Evolutionary conservation across 73 alveolate genomes (phyloP), one percentile per base, ranked within the genome.

Genomic region (Stentor coeruleus): DNA sequence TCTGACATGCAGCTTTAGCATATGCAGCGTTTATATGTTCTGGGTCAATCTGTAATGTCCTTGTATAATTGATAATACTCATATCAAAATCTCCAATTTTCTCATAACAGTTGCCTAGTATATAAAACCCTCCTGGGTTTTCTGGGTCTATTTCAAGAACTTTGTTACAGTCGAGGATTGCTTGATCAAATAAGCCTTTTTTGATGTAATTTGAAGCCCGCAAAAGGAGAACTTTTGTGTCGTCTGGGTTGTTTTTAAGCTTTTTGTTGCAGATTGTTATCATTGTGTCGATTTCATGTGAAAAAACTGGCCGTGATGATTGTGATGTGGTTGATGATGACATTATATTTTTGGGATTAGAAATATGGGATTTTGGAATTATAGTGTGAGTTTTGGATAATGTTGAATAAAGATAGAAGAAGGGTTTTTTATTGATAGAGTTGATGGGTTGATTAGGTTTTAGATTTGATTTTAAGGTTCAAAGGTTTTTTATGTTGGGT

Each of bases 1-100:
- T 97, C 79, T 91, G 91, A 30, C 97, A 90, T 4, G 99, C 98
- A 33, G 98, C 99, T 55, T 98, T 85, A 2, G 96, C 96, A 87
- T 84, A 97, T 57, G 96, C 96, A 3, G 99, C 99, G 86, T 95
- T 97, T 30, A 96, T 91, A 85, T 96, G 98, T 59, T 90, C 88
- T 14, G 97, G 99, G 39, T 96, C 99, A 36, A 95, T 74, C 80
- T 90, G 94, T 15, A 96, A 81, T 3, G 96, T 95, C 57, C 89
- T 89, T 20, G 99, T 83, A 59, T 91, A 95, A 82, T 93, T 96
- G 39, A 86, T 89, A 58, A 96, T 90, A 74, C 97, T 91, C 81
- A 91, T 60, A 77, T 96, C 99, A 39, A 87, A 86, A 79, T 93
- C 86, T 30, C 93, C 94, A 74, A 88, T 81, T 59, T 90, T 96